Evolutionary conservation across 305 asterid genomes (phyloP), one percentile per base, ranked within the genome.

Genomic region (Fraxinus nigra): DNA sequence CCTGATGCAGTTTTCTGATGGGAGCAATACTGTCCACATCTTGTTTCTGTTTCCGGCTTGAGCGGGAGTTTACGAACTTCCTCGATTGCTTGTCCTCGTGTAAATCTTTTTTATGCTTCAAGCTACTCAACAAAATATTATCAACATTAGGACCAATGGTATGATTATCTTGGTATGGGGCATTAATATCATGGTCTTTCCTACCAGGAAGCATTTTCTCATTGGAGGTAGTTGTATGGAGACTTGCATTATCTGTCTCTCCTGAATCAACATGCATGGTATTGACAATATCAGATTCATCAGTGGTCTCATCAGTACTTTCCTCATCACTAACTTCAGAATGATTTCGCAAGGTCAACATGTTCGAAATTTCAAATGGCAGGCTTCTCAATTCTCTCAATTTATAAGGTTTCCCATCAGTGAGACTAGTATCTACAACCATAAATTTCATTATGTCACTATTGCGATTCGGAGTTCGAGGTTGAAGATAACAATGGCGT

Each of bases 391-490:
- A 61, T 78, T 91, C 97, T 78, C 89, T 87, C 74, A 93, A 83
- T 65, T 79, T 89, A 5, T 26, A 30, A 26, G 75, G 37, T 67
- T 67, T 67, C 7, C 89, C 92, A 43, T 81, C 92, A 6, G 84
- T 82, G 30, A 89, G 88, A 82, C 98, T 86, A 37, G 98, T 86
- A 86, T 95, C 98, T 40, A 93, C 92, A 16, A 92, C 86, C 0
- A 91, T 89, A 87, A 93, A 90, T 79, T 87, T 90, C 83, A 90
- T 83, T 54, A 35, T 87, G 37, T 54, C 87, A 51, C 67, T 33
- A 30, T 32, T 61, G 33, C 94, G 92, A 48, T 81, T 87, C 16
- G 93, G 89, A 28, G 92, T 89, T 81, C 92, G 88, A 26, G 98
- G 97, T 85, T 92, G 98, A 82, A 92, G 90, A 86, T 92, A 95